Base-by-base conservation (phyloP, 345 rosid species). In the Lepidium africanum region DNA sequence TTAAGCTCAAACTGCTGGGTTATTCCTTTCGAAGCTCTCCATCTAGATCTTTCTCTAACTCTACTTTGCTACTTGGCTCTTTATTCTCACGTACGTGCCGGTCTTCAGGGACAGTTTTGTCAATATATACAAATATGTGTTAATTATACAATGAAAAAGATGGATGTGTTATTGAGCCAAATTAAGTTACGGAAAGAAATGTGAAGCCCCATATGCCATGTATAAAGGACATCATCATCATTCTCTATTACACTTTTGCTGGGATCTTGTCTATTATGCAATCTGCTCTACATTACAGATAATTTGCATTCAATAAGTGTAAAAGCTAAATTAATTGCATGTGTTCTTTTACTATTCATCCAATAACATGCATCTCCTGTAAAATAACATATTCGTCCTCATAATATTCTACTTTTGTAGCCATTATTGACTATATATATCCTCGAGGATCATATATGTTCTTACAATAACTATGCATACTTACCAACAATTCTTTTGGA, bases 231-330 rank as follows among this genome's bases (percentile, higher is more conserved):
- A 32, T 49, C 67, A 60, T 70, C 66, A 70, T 50, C 67, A 60
- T 70, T 40, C 38, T 14, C 37, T 41, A 59, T 59, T 32, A 51
- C 36, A 19, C 61, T 60, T 69, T 70, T 70, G 53, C 53, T 70
- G 67, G 74, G 74, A 60, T 70, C 61, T 60, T 61, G 52, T 60
- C 74, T 70, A 69, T 47, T 40, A 59, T 59, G 47, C 59, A 36
- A 33, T 42, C 2, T 39, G 62, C 13, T 30, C 4, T 38, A 36
- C 13, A 10, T 48, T 41, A 27, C 27, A 17, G 2, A 53, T 7
- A 30, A 3, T 4, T 54, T 45, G 57, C 49, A 69, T 57, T 58
- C 57, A n/a, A 10, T 43, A 39, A 42, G 45, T 14, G 35, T 11
- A 53, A 15, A 51, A 50, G 16, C 5, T 50, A 12, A 1, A 12